Evolutionary conservation across 2,329 filamentous ascomycete species (phyloP), one percentile per base, ranked within the genome.

Genomic region (Fusarium coicis): DNA sequence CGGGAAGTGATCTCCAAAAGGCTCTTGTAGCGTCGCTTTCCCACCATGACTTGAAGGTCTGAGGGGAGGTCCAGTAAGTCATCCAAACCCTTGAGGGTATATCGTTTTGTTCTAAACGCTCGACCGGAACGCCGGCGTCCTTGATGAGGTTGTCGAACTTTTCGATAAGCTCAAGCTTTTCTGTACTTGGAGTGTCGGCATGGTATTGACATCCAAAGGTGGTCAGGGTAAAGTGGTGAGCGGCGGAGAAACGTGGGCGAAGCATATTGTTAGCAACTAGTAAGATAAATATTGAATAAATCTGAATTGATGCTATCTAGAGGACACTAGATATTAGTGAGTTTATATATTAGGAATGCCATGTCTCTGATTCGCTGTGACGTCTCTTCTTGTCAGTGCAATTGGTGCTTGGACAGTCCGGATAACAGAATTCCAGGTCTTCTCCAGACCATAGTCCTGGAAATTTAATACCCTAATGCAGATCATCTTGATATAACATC

Each of bases 161-260:
- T 2, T 37, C 14, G 3, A 58, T 62, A 3, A 39, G 26, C 10
- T 46, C 16, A 0, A 42, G 18, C n/a, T 46, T 62, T 1, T 11
- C 14, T 3, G 6, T 18, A 6, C 40, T 58, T 39, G 59, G 59
- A 0, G 26, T n/a, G 0, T 62, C 34, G 4, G 52, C 52, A 39
- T 58, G 59, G n/a, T 62, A 62, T 40, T 62, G 59, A 10, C 59
- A 62, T 4, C 59, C 59, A 3, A 62, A 62, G 26, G 39, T 11
- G 0, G 21, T 23, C 2, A 62, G 7, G 2, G 59, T 40, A 36
- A 62, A 62, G 18, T 62, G 59, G 21, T 62, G 52, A 14, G 52
- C 14, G 1, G 59, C 14, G 2, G 59, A 42, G 8, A 62, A 58
- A 1, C 59, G 52, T 5, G 59, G 19, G 7, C 59, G 59, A 58